Conservation (phyloP, 495 filamentous ascomycete species). For the Jackrogersella multiformis region DNA sequence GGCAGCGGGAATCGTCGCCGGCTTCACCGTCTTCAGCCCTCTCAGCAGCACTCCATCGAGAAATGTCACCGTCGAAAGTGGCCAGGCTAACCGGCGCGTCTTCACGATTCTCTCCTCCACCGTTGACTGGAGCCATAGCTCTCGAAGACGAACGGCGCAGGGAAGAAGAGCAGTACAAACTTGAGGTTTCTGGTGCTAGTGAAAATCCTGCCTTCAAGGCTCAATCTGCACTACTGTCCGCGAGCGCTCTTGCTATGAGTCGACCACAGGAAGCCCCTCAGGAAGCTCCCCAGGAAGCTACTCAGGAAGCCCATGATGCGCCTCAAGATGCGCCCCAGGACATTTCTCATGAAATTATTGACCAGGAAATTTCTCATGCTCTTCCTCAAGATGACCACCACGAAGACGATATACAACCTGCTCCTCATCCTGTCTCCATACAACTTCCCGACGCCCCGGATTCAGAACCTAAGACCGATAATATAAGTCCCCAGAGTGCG, state of each 20-base stretch:
- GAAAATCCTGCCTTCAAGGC: constrained; percentile 64
- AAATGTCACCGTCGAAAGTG: constrained; percentile 62
- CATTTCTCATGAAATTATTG: constrained; percentile 1
- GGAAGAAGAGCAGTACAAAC: constrained; percentile 58
- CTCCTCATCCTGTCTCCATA: constrained; percentile 46
- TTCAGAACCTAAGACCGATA: constrained; percentile 48
- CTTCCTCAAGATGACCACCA: constrained; percentile 36
- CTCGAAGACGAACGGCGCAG: constrained; percentile 63
- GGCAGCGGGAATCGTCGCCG: constrained; percentile 58
- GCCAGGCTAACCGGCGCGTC: constrained; percentile 57
- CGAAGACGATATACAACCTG: constrained; percentile 25
- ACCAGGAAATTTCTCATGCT: constrained; percentile 27
- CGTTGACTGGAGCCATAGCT: constrained; percentile 64
- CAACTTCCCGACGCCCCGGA: constrained; percentile 43
- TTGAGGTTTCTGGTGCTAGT: constrained; percentile 52
- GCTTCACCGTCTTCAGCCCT: constrained; percentile 49
- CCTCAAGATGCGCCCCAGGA: constrained; percentile 22
- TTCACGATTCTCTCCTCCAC: constrained; percentile 58
- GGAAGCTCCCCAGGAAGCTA: constrained; percentile 35
- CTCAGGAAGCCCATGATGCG: constrained; percentile 33
- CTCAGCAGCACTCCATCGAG: constrained; percentile 48
- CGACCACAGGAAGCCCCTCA: constrained; percentile 55
- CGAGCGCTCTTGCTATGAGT: constrained; percentile 60
- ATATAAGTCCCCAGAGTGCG: constrained; percentile 52
- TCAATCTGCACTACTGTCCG: constrained; percentile 64